A percentile compares a stretch with the other conserved stretches of the same genome.
These are phyloP conservation scores for Euptelea pleiosperma DNA, from an alignment of 164 flowering plant genomes.

Conservation along the genomic window DNA sequence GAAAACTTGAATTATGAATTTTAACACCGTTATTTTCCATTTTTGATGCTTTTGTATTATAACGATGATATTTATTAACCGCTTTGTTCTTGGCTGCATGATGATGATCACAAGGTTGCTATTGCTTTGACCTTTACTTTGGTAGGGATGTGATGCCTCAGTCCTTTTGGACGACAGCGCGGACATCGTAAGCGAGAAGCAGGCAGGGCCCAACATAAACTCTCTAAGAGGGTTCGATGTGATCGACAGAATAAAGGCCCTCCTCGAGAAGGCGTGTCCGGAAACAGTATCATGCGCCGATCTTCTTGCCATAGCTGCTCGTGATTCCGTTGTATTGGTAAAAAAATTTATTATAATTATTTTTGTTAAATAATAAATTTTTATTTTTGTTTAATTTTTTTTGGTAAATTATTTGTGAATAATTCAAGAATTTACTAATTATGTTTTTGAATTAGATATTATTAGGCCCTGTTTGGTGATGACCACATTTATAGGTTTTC, in stretches of 20 bases:
- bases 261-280: slow-evolving; percentile 68
- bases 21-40: too few species aligned
- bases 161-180: slow-evolving; percentile 57
- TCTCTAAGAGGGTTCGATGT: slow-evolving; percentile 72
- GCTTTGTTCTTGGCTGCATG: not conserved
- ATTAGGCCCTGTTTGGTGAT: too few species aligned
- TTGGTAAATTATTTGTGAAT: too few species aligned
- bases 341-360: too few species aligned
- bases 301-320: slow-evolving; percentile 67
- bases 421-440: too few species aligned
- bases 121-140: not conserved
- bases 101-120: not conserved
- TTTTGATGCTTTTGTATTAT: too few species aligned
- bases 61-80: not conserved
- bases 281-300: slow-evolving; percentile 78
- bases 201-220: slow-evolving; percentile 59
- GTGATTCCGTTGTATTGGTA: slow-evolving; percentile 66
- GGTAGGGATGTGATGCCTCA: slow-evolving; percentile 84
- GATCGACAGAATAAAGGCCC: slow-evolving; percentile 55
- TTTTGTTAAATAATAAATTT: too few species aligned
- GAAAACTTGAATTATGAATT: too few species aligned
- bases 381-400: too few species aligned
- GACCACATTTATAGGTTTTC: too few species aligned
- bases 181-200: slow-evolving; percentile 58
- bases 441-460: too few species aligned